Base-by-base conservation (phyloP, 192 early-diverging fungal genomes). In the Bifiguratus adelaidae region DNA sequence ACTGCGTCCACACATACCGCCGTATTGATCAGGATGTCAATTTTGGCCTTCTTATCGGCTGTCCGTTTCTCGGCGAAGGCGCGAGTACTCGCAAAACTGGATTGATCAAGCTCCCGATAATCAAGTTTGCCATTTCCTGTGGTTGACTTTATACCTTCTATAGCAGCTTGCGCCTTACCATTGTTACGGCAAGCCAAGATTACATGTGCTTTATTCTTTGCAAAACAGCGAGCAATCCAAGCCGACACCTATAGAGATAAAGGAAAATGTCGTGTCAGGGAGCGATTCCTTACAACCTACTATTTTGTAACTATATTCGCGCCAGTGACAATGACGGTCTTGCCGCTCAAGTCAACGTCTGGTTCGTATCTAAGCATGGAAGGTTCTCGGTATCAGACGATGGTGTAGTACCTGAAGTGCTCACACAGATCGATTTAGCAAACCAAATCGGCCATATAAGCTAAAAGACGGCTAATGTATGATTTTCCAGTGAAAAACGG, bases 21-120 rank as follows among this genome's bases (percentile, higher is more conserved):
- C n/a, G n/a, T 83, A 60, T 76, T 72, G 12, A 78, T 53, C 19
- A 82, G 41, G 11, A 72, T 62, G 47, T 82, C 56, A 3, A 82
- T 41, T 9, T 30, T n/a, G n/a, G 42, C 21, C 66, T 44, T n/a
- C 51, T 35, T 12, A 21, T 38, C 11, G 43, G 30, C 16, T 61
- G 45, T n/a, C 45, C 70, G 68, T 22, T 49, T 30, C 4, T 56
- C 19, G 11, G 58, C 64, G 44, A 67, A 66, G 2, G 30, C 30
- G 12, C 48, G 58, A 30, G 69, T 67, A 36, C 61, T 63, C 40
- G 52, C 29, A n/a, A 71, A 42, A 5, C 49, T 58, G 3, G 59
- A 33, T 8, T 65, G 35, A 29, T 69, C 50, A 11, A 33, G 32
- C 32, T 8, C 32, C 32, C 32, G n/a, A n/a, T 8, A 8, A 8